phyloP scores from a whole-genome alignment of 1,284 basidiomycete species.

The Chondrostereum purpureum region DNA sequence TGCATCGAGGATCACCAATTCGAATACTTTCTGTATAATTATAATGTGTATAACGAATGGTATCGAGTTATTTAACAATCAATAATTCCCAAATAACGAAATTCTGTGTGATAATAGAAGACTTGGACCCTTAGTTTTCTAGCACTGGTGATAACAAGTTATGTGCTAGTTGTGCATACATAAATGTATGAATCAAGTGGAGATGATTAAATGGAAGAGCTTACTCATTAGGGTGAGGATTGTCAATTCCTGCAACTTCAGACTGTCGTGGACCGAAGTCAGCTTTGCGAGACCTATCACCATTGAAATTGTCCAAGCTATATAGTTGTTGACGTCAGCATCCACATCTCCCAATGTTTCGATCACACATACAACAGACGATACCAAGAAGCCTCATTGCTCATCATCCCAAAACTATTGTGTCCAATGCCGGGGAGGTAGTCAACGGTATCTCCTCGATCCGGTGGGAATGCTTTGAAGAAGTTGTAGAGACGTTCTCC shows the following conservation, averaged over 20 bases:
- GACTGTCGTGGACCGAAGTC: background rate
- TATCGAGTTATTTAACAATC: too few relatives aligned
- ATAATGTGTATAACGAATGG: too few relatives aligned
- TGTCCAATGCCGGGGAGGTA: slow-evolving; percentile 5
- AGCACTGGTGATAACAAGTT: too few relatives aligned
- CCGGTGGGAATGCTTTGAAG: slow-evolving; percentile 4
- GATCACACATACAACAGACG: background rate
- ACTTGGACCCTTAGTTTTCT: too few relatives aligned
- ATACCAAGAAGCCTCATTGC: background rate
- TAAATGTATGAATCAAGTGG: too few relatives aligned
- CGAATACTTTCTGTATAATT: too few relatives aligned
- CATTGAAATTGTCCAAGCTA: background rate
- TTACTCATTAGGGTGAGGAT: background rate
- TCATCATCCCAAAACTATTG: slow-evolving; percentile 1
- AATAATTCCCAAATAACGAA: too few relatives aligned
- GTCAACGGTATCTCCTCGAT: slow-evolving; percentile 7
- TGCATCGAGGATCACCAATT: too few relatives aligned
- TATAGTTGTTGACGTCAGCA: too few relatives aligned
- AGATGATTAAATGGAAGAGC: too few relatives aligned
- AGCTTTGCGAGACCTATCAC: background rate
- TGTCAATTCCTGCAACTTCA: background rate
- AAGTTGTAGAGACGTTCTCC: slow-evolving; percentile 7
- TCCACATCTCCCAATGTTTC: background rate
- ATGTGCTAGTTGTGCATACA: too few relatives aligned
- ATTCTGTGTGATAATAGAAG: too few relatives aligned